Base-by-base conservation (phyloP, 1,139 yeast genomes). In the Candida dubliniensis region DNA sequence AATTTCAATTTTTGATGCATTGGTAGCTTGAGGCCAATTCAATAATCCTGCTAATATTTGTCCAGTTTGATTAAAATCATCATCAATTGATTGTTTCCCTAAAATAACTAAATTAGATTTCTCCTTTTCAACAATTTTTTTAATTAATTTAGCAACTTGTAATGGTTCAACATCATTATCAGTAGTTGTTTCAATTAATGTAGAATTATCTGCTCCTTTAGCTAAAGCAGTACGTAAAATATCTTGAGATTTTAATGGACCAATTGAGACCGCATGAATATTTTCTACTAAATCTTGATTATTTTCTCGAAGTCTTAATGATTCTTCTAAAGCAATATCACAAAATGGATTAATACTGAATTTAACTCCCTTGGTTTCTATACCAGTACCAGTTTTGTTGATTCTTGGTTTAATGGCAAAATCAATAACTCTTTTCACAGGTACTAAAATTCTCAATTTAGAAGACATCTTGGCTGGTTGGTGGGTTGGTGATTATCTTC, bases 1-100 rank as follows among this genome's bases (percentile, higher is more conserved):
- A 25, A 88, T 63, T 44, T 77, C 87, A 31, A 93, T 95, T 66
- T 89, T 87, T 41, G 96, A 85, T 8, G 98, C 99, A 62, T 90
- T 88, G 37, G 97, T 91, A 31, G 97, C 98, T 67, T 93, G 99
- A 13, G 98, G 96, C 99, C 99, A 93, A 59, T 84, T 81, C 66
- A 93, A 77, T 52, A 93, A 72, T 7, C 97, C 98, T 2, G 97
- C 98, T 47, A 93, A 78, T 82, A 93, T 88, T 67, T 91, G 98
- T 24, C 99, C 99, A n/a, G 97, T 91, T 66, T 91, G 96, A 66
- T 88, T 89, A 40, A 88, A 76, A 61, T 93, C 99, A 57, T 90
- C 95, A 65, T 93, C 99, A 57, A 93, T 91, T 33, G 98, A 91
- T 68, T 93, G 99, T 63, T 93, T 93, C 36, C 99, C 99, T 61